Evolutionary conservation across 768 basidiomycete genomes (phyloP).

Genomic region (Pleurotus djamor): DNA sequence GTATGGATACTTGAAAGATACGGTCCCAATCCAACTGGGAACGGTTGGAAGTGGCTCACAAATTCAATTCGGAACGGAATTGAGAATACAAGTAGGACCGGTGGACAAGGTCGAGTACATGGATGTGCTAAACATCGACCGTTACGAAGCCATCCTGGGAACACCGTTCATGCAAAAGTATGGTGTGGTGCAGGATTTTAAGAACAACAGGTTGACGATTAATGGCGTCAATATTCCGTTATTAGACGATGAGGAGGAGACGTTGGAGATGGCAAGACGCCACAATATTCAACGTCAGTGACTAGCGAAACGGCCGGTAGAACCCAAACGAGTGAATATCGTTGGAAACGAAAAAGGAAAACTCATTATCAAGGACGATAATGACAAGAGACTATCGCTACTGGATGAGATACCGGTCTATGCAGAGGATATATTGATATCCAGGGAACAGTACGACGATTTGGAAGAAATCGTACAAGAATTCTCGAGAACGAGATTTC

Average conservation of each 20-base stretch:
- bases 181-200: slow-evolving; percentile 20
- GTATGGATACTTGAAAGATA: slow-evolving; percentile 2
- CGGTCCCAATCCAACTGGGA: slow-evolving; percentile 12
- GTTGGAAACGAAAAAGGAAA: neutral
- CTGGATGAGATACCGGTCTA: too few species aligned
- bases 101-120: slow-evolving; percentile 16
- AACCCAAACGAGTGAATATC: neutral
- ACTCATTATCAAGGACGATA: neutral
- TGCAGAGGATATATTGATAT: too few species aligned
- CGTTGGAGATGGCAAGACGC: neutral
- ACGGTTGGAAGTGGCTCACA: slow-evolving; percentile 10
- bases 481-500: too few species aligned
- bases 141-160: slow-evolving; percentile 32
- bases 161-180: slow-evolving; percentile 26
- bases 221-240: neutral
- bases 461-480: too few species aligned
- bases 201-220: neutral
- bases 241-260: neutral
- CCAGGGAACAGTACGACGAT: too few species aligned
- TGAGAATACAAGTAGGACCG: slow-evolving; percentile 6
- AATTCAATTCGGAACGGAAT: slow-evolving; percentile 20
- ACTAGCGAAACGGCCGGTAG: neutral
- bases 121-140: slow-evolving; percentile 31
- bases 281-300: neutral
- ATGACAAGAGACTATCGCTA: too few species aligned